A percentile compares a stretch with the other conserved stretches of the same genome.
Conservation (phyloP, 1,284 basidiomycete species). For the Trametes sp. region DNA sequence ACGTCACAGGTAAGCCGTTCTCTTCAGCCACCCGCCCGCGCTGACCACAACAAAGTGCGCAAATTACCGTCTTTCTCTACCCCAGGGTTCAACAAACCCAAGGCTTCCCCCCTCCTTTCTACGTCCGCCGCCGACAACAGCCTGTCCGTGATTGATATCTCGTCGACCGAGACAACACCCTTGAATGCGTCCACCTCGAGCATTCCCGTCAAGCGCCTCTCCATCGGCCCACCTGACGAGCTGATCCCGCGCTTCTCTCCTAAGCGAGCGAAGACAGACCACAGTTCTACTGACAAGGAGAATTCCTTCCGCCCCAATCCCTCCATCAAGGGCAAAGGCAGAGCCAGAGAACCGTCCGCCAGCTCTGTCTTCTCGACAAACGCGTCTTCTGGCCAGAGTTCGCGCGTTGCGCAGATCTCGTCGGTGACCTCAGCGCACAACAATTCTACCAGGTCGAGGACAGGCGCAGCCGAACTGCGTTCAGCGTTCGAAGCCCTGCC, state of each 20-base stretch:
- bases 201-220: conserved; percentile 39
- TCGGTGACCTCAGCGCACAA: not conserved
- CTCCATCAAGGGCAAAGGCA: conserved; percentile 37
- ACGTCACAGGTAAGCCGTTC: conserved; percentile 26
- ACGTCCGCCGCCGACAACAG: conserved; percentile 23
- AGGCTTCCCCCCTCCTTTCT: conserved; percentile 24
- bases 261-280: conserved; percentile 37
- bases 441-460: not conserved
- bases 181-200: conserved; percentile 27
- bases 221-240: conserved; percentile 31
- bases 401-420: not conserved
- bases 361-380: not conserved
- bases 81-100: conserved; percentile 40
- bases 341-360: conserved; percentile 6
- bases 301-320: conserved; percentile 27
- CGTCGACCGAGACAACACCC: conserved; percentile 36
- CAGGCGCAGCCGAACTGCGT: conserved; percentile 1
- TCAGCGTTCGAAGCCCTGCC: conserved; percentile 7
- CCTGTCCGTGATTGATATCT: conserved; percentile 27
- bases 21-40: not conserved
- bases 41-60: conserved; percentile 21
- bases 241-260: conserved; percentile 19
- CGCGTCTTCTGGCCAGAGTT: not conserved
- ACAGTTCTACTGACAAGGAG: conserved; percentile 40
- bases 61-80: conserved; percentile 41